phyloP scores from a whole-genome alignment of 306 rosid genomes.

The Cercis canadensis region DNA sequence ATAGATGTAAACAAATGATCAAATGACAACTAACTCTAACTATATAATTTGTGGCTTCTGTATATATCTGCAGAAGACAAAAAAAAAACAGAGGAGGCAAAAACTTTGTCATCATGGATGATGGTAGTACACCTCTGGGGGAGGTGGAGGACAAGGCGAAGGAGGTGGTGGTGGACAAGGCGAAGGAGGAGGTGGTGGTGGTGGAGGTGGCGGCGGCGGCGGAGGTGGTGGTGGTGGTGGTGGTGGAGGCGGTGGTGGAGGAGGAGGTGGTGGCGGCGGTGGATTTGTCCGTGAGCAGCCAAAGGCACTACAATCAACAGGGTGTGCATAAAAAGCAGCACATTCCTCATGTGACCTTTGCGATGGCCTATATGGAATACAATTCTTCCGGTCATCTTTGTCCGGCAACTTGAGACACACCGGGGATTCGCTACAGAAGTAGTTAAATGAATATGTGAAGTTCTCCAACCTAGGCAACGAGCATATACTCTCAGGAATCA shows the following conservation, averaged over 20 bases:
- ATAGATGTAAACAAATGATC: too few species aligned
- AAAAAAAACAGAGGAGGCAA: background rate
- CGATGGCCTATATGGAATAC: constrained; percentile 67
- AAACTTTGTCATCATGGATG: constrained; percentile 22
- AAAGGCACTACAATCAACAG: constrained; percentile 59
- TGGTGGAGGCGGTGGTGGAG: accelerated
- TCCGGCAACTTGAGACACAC: constrained; percentile 58
- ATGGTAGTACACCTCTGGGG: constrained; percentile 30
- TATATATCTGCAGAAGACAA: too few species aligned
- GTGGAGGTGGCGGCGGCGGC: accelerated
- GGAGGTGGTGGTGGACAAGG: background rate
- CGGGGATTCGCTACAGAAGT: constrained; percentile 60
- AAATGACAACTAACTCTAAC: too few species aligned
- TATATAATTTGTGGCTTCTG: too few species aligned
- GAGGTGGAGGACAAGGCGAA: background rate
- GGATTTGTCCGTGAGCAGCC: constrained; percentile 44
- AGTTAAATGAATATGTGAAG: constrained; percentile 75
- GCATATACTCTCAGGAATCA: constrained; percentile 67
- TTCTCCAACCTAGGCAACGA: constrained; percentile 71
- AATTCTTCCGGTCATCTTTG: constrained; percentile 66
- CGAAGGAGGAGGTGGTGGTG: background rate
- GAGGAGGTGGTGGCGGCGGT: background rate
- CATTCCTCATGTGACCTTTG: constrained; percentile 71
- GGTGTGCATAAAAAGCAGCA: constrained; percentile 50
- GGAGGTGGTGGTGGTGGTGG: background rate